Evolutionary conservation across 176 grass and related monocot genomes (phyloP), one percentile per base, ranked within the genome.

Genomic region (Puccinellia tenuiflora): DNA sequence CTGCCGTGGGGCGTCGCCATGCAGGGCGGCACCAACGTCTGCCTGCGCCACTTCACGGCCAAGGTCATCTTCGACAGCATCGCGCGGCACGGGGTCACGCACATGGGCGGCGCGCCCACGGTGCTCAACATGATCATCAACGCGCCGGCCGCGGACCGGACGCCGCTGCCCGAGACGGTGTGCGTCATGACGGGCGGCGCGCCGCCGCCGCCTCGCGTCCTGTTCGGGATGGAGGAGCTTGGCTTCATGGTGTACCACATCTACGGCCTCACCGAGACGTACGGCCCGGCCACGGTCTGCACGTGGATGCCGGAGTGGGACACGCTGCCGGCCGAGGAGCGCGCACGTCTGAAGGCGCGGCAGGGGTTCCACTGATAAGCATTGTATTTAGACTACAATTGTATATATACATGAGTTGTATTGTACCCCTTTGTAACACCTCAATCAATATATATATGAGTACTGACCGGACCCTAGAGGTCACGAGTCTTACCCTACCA

Each of bases 271-370:
- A 92, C 91, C 0, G 91, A 92, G 71, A 87, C 85, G n/a, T 79
- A 84, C 64, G 81, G 87, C 2, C 31, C 87, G 1, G 87, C 85
- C 24, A 85, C 77, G 7, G 81, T 87, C 0, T 87, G 91, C 84
- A 69, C 77, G 25, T 89, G 85, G 81, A 81, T 76, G 84, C 87
- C 87, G 11, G 87, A 90, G 77, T 92, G 91, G 91, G 91, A 92
- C 38, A 72, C 63, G 28, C 14, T 92, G 71, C 64, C 84, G 61
- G 63, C 64, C 0, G 72, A 74, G 72, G 72, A 81, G 16, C 87
- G 87, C 8, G 85, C 91, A 1, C 24, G 63, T 56, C 24, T 87
- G 3, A 89, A 90, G 80, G 87, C 84, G 9, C 81, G 81, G 0
- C 87, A 92, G 81, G 87, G 91, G 26, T 72, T 85, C 55, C 84